phyloP scores from a whole-genome alignment of 495 filamentous ascomycete species.

The Trichoderma erinaceum region DNA sequence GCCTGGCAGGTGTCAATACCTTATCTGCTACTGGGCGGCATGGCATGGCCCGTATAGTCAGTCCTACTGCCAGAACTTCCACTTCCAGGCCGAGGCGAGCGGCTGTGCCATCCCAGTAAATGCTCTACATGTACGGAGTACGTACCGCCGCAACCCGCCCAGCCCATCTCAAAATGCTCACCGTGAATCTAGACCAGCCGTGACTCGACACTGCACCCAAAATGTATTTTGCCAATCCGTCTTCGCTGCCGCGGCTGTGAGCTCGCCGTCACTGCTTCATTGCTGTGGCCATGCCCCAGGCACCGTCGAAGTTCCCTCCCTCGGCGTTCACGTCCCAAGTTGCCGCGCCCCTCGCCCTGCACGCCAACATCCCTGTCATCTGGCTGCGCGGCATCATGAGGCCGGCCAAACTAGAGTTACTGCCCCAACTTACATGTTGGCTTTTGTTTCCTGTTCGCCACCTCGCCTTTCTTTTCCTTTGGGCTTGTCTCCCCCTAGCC shows the following conservation, averaged over 20 bases:
- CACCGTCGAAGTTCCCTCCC: neutral
- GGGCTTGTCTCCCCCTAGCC: neutral
- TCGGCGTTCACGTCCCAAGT: neutral
- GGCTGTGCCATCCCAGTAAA: neutral
- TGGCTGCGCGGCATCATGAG: constrained; percentile 7
- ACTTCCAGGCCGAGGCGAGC: neutral
- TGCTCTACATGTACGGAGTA: too few species aligned
- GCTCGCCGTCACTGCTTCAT: neutral
- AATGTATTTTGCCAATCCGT: neutral
- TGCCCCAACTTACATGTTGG: neutral
- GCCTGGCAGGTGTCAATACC: too few species aligned
- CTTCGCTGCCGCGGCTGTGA: neutral
- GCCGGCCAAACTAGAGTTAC: neutral
- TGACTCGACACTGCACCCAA: neutral
- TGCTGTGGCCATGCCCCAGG: neutral
- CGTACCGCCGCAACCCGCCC: too few species aligned
- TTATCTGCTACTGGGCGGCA: too few species aligned
- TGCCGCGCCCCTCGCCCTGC: neutral
- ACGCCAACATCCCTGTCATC: neutral
- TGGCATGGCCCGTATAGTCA: too few species aligned
- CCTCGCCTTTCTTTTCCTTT: neutral
- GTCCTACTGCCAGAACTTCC: too few species aligned
- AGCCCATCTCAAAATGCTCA: neutral
- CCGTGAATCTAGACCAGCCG: constrained; percentile 1
- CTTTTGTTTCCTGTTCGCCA: neutral